A percentile compares a stretch with the other conserved stretches of the same genome.
These are phyloP conservation scores for Alternaria consortialis DNA, from an alignment of 2,329 filamentous ascomycete species.

Conservation along the genomic window DNA sequence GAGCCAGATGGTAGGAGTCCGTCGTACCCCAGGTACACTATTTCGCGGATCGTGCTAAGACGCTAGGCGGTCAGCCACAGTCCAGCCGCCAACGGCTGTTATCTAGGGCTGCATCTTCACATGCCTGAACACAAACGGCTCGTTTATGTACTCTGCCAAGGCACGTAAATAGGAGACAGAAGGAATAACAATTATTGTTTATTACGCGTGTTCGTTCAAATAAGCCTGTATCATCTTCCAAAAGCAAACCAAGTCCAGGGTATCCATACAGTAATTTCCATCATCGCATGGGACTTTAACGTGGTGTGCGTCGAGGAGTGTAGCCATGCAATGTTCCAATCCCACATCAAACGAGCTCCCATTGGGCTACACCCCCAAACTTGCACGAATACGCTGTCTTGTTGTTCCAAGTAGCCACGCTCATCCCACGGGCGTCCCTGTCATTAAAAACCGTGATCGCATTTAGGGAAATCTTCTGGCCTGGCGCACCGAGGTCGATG, in stretches of 20 bases:
- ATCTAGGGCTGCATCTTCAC: conserved; percentile 10
- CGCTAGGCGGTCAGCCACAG: conserved; percentile 15
- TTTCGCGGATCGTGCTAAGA: conserved; percentile 16
- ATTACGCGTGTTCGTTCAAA: neutral
- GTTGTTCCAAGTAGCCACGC: conserved; percentile 49
- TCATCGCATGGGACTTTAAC: neutral
- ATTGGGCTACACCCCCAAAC: conserved; percentile 63
- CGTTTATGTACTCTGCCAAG: neutral
- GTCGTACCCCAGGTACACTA: conserved; percentile 13
- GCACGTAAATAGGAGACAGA: neutral
- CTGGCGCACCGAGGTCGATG: conserved; percentile 58
- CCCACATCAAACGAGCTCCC: conserved; percentile 59
- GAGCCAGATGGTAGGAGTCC: conserved; percentile 3
- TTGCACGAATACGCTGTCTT: conserved; percentile 47
- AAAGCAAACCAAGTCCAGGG: conserved; percentile 11
- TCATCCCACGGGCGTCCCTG: conserved; percentile 63
- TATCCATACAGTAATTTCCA: conserved; percentile 18
- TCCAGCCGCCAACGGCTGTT: conserved; percentile 18
- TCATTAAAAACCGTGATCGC: conserved; percentile 65
- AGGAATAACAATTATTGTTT: neutral
- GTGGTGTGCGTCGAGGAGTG: neutral
- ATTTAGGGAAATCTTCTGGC: conserved; percentile 70
- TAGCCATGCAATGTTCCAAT: neutral
- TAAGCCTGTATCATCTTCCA: neutral
- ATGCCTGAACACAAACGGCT: conserved; percentile 1